Base-by-base conservation (phyloP, 345 rosid genomes). In the Arabidopsis arenosa region DNA sequence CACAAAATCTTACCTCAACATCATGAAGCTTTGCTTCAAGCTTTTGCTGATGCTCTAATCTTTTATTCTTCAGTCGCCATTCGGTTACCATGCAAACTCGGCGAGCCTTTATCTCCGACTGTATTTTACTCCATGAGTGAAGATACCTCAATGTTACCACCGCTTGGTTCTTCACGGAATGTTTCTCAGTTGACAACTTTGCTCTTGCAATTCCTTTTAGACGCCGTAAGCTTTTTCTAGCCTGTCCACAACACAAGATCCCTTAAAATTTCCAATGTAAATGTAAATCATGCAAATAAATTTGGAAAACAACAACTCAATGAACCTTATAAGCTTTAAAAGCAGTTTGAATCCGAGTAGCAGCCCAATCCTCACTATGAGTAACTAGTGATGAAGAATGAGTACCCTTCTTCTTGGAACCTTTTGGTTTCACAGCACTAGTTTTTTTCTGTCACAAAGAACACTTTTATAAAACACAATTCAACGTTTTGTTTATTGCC, bases 21-120 rank as follows among this genome's bases (percentile, higher is more conserved):
- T 89, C 90, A 48, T 95, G 97, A 71, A 95, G 92, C 82, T 85
- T 88, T 23, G 97, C 97, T 87, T 95, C 97, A 18, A 95, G 96
- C 83, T 92, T 95, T 63, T 86, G 86, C 75, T 95, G 97, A 83
- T 88, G 89, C 85, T 93, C 97, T 78, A 90, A 77, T 65, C 89
- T 89, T 84, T 92, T 95, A 83, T 90, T 88, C 80, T 77, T 90
- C 33, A 84, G 82, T 48, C 81, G 84, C 54, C 91, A 78, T 83
- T 95, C 99, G 5, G 83, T 84, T 40, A 92, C 96, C 99, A 95
- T 95, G 74, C 75, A 75, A 23, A 85, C 76, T 70, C 93, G 86
- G 13, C 97, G 96, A 77, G 83, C 85, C 75, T 80, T 83, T 65
- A 95, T 83, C 80, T 90, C 84, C 5, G 80, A 64, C 78, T 92